Conservation (phyloP, 2,329 filamentous ascomycete species). For the Aciculosporium take region DNA sequence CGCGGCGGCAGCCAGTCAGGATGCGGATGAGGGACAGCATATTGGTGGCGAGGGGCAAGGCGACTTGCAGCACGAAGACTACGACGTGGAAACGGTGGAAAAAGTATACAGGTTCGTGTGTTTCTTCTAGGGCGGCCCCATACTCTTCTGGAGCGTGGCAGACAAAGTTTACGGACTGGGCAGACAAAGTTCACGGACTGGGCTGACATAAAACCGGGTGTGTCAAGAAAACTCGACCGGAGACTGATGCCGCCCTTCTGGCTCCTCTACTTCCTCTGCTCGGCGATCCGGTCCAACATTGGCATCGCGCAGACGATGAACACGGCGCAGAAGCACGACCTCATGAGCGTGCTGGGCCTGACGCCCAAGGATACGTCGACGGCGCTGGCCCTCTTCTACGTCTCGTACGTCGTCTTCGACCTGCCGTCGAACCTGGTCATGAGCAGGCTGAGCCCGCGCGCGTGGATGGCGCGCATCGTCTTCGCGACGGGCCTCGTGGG, state of each 20-base stretch:
- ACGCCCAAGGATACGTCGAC: constrained; percentile 67
- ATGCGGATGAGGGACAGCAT: neutral
- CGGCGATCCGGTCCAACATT: constrained; percentile 81
- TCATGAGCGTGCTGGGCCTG: constrained; percentile 56
- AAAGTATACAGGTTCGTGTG: constrained; percentile 40
- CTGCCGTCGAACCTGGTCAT: constrained; percentile 80
- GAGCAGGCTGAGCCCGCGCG: constrained; percentile 68
- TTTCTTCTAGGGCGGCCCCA: constrained; percentile 10
- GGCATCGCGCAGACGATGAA: constrained; percentile 96
- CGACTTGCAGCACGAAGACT: constrained; percentile 17
- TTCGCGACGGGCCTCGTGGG: constrained; percentile 77
- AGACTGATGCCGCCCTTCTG: constrained; percentile 63
- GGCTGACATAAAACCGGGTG: neutral
- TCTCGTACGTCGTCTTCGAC: constrained; percentile 83
- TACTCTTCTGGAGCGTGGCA: neutral
- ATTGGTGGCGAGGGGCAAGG: neutral
- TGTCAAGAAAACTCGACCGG: constrained; percentile 37
- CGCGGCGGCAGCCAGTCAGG: constrained; percentile 6
- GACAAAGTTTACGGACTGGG: too few species aligned
- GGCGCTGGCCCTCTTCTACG: constrained; percentile 78
- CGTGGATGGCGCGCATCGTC: constrained; percentile 89
- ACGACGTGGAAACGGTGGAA: constrained; percentile 37
- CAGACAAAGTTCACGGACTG: too few species aligned
- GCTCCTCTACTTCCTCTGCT: constrained; percentile 83
- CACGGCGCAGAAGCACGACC: constrained; percentile 50